Percentiles rank a stretch among this genome's conserved stretches.
Conservation (phyloP, 345 rosid species). For the Barbarea vulgaris region DNA sequence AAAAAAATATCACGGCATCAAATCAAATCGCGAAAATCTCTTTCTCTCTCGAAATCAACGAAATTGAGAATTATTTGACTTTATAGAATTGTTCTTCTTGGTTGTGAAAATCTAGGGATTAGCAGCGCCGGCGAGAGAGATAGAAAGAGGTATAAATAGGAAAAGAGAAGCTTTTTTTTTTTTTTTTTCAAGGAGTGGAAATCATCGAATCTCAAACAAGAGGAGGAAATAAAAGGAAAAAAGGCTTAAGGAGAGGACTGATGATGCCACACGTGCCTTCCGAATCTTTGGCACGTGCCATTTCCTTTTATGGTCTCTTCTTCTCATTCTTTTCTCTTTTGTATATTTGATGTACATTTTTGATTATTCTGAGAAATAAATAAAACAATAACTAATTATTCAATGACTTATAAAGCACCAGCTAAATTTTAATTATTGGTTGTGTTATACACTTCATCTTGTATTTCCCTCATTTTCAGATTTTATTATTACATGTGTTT, state of each 20-base stretch:
- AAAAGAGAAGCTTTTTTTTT: slow-evolving; percentile 6
- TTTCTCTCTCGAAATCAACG: not conserved
- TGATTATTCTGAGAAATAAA: not conserved
- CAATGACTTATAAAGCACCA: not conserved
- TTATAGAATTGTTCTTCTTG: not conserved
- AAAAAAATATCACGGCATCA: slow-evolving; percentile 30
- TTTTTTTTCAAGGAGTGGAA: slow-evolving; percentile 27
- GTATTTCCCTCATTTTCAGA: not conserved
- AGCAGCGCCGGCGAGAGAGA: slow-evolving; percentile 49
- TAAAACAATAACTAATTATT: not conserved
- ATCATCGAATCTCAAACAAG: slow-evolving; percentile 41
- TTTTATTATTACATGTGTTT: not conserved
- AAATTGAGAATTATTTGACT: not conserved
- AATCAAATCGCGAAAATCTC: not conserved
- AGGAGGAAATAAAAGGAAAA: slow-evolving; percentile 30
- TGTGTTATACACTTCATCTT: slow-evolving; percentile 20
- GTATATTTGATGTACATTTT: not conserved
- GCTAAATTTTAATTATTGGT: slow-evolving; percentile 18
- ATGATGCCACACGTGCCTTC: slow-evolving; percentile 39
- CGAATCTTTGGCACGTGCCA: slow-evolving; percentile 46
- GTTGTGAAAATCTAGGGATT: slow-evolving; percentile 36
- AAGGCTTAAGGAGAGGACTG: slow-evolving; percentile 1
- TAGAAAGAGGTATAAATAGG: slow-evolving; percentile 28
- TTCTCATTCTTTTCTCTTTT: not conserved
- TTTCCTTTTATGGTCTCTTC: slow-evolving; percentile 3